phyloP scores from a whole-genome alignment of 2,329 filamentous ascomycete genomes.

The Fusarium piperis region DNA sequence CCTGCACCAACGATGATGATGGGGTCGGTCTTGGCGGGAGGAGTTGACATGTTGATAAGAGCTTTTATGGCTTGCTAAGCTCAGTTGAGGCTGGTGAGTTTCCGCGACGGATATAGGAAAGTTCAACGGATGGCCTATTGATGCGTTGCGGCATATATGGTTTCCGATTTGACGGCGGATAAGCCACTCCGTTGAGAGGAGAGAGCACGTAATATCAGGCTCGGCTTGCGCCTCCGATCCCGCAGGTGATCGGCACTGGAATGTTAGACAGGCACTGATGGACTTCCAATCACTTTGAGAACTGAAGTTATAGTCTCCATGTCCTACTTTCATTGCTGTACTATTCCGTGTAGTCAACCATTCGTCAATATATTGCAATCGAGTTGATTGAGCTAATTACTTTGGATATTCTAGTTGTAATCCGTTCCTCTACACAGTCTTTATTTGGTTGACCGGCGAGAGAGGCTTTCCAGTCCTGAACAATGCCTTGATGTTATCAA shows the following conservation, averaged over 20 bases:
- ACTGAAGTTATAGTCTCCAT: not conserved
- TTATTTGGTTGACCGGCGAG: constrained; percentile 48
- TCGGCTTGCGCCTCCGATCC: not conserved
- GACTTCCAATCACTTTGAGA: not conserved
- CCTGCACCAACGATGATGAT: constrained; percentile 39
- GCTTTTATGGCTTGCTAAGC: not conserved
- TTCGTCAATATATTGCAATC: not conserved
- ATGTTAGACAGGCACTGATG: not conserved
- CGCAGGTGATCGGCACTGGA: not conserved
- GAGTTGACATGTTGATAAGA: not conserved
- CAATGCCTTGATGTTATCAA: constrained; percentile 56
- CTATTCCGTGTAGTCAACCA: no score
- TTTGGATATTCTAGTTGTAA: not conserved
- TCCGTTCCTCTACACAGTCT: not conserved
- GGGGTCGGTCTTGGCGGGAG: constrained; percentile 8
- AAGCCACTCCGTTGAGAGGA: not conserved
- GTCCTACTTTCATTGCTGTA: no score
- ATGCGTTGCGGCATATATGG: not conserved
- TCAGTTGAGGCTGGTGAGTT: not conserved
- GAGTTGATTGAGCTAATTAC: not conserved
- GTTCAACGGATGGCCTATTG: not conserved
- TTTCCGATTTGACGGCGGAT: not conserved
- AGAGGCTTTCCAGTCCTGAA: constrained; percentile 51
- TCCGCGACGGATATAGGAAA: not conserved
- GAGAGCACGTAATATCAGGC: not conserved